These are phyloP conservation scores for Chlorophyllum brunneum DNA, from an alignment of 768 basidiomycete species.

Conservation along the genomic window DNA sequence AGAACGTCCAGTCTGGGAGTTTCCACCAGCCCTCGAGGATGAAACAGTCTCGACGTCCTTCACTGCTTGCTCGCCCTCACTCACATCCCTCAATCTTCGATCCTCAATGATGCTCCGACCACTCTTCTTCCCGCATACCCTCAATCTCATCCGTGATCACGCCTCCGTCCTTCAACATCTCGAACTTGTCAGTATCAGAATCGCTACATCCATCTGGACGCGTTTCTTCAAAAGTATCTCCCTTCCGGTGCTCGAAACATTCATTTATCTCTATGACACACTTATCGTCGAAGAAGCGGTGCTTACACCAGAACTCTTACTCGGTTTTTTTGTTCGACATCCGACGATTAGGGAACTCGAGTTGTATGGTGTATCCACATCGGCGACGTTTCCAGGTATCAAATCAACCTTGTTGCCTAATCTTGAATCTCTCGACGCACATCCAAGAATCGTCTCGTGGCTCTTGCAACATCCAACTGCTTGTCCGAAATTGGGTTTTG, in stretches of 20 bases:
- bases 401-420: not conserved
- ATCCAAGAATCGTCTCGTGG: constrained; percentile 2
- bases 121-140: not conserved
- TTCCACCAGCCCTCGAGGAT: no score
- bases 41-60: not conserved
- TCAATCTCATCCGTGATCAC: not conserved
- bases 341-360: not conserved
- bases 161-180: not conserved
- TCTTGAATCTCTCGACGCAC: not conserved
- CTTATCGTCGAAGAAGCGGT: not conserved
- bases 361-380: not conserved
- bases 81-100: not conserved
- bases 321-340: not conserved
- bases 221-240: not conserved
- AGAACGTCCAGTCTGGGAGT: no score
- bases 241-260: not conserved
- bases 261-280: not conserved
- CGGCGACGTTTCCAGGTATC: not conserved
- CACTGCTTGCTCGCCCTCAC: not conserved
- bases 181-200: not conserved
- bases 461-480: not conserved
- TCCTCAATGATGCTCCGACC: constrained; percentile 3
- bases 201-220: not conserved
- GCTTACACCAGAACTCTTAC: not conserved
- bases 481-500: not conserved